A percentile compares a stretch with the other conserved stretches of the same genome.
phyloP scores from a whole-genome alignment of 805 yeast species.

The Starmerella powellii region DNA sequence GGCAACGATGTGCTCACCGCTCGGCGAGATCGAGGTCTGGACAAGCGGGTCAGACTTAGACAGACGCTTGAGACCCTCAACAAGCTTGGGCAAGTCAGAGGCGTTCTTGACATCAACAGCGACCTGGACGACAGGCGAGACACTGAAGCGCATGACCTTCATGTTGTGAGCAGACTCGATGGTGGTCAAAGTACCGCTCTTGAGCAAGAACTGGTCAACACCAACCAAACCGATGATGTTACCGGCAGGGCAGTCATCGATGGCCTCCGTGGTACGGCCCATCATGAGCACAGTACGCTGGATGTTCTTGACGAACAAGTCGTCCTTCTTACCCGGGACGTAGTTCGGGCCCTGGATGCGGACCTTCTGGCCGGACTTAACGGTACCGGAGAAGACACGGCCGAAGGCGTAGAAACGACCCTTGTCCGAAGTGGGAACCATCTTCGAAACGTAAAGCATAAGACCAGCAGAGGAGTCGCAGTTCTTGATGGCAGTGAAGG shows the following conservation, averaged over 20 bases:
- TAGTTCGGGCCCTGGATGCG: constrained; percentile 99
- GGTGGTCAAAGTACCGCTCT: constrained; percentile 98
- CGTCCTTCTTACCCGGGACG: constrained; percentile 96
- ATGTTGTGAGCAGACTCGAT: constrained; percentile 94
- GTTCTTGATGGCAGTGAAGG: constrained; percentile 85
- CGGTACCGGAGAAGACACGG: constrained; percentile 99
- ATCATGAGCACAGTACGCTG: constrained; percentile 99
- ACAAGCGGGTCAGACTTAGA: constrained; percentile 99
- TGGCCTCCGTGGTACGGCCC: constrained; percentile 97
- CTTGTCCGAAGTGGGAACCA: constrained; percentile 99
- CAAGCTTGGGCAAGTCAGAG: constrained; percentile 97
- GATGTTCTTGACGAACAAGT: constrained; percentile 88
- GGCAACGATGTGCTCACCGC: constrained; percentile 99
- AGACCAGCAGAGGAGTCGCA: constrained; percentile 98
- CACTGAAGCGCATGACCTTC: constrained; percentile 99
- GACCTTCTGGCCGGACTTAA: constrained; percentile 96
- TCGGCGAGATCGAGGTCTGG: constrained; percentile 67
- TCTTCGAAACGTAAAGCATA: constrained; percentile 99
- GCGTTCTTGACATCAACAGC: constrained; percentile 99
- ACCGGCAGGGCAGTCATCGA: constrained; percentile 99
- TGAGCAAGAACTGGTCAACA: constrained; percentile 98
- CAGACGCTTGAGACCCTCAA: constrained; percentile 99
- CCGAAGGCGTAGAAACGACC: constrained; percentile 99
- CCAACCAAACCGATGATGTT: constrained; percentile 99
- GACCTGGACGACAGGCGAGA: constrained; percentile 98